phyloP scores from a whole-genome alignment of 78 protist species.

The Speleostelium caveatum region DNA sequence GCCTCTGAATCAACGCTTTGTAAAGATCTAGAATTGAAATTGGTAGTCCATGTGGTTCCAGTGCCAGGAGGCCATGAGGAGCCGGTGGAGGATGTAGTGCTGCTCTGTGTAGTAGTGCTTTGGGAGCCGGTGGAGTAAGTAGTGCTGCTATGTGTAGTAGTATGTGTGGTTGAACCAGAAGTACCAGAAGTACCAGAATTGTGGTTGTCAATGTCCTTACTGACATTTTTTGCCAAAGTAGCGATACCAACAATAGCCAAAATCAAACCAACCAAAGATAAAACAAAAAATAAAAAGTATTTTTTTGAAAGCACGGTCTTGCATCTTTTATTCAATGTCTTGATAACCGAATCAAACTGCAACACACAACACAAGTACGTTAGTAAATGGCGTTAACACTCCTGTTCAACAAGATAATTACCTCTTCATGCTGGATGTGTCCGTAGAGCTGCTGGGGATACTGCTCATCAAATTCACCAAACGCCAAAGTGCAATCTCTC shows the following conservation, averaged over 20 bases:
- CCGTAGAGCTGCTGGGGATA: conserved; percentile 3
- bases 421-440: background rate
- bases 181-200: too few species aligned
- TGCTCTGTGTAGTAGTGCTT: too few species aligned
- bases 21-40: too few species aligned
- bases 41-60: too few species aligned
- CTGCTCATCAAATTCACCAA: background rate
- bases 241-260: background rate
- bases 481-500: background rate
- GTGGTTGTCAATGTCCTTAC: background rate
- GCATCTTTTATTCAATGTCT: background rate
- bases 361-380: background rate
- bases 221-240: background rate
- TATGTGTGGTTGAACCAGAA: too few species aligned
- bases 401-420: background rate
- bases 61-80: too few species aligned
- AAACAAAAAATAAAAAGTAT: background rate
- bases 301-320: background rate
- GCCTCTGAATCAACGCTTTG: too few species aligned
- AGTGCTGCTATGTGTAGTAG: too few species aligned
- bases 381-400: background rate
- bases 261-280: background rate
- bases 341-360: background rate
- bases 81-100: too few species aligned
- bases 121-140: too few species aligned